Evolutionary conservation across 371 early-diverging fungal genomes (phyloP).

Genomic region (Mucor ambiguus): DNA sequence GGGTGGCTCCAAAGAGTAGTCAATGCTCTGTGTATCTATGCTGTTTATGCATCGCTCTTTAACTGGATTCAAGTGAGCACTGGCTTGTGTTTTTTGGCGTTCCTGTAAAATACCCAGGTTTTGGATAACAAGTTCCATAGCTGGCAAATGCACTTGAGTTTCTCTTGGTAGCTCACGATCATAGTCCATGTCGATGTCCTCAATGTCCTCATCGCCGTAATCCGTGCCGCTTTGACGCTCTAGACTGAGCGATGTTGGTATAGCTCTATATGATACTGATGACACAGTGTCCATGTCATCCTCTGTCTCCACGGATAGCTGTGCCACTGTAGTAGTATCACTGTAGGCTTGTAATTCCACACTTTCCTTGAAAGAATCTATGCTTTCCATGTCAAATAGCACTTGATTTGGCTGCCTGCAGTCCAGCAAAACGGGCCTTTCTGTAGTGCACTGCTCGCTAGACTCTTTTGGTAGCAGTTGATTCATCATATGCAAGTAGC

Average conservation of each 20-base stretch:
- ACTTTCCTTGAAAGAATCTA: slow-evolving; percentile 3
- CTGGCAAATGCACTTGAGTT: slow-evolving; percentile 6
- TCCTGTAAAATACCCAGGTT: slow-evolving; percentile 15
- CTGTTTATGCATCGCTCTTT: neutral
- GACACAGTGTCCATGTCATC: slow-evolving; percentile 7
- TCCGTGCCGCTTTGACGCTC: neutral
- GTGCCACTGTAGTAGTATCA: neutral
- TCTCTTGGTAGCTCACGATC: neutral
- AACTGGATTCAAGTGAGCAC: neutral
- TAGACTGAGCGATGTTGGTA: slow-evolving; percentile 4
- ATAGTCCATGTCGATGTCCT: slow-evolving; percentile 7
- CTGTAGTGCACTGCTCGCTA: neutral
- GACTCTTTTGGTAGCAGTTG: neutral
- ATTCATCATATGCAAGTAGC: neutral
- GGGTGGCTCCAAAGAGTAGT: slow-evolving; percentile 8
- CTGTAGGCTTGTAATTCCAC: neutral
- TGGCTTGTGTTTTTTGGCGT: neutral
- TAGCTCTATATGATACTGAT: neutral
- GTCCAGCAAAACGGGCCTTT: neutral
- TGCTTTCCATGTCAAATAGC: neutral
- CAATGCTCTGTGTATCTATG: neutral
- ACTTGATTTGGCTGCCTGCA: neutral
- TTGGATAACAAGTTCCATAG: slow-evolving; percentile 20
- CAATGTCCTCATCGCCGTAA: neutral
- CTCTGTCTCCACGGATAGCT: neutral